Evolutionary conservation across 441 rosid species (phyloP).

Genomic region (Geranium incanum): DNA sequence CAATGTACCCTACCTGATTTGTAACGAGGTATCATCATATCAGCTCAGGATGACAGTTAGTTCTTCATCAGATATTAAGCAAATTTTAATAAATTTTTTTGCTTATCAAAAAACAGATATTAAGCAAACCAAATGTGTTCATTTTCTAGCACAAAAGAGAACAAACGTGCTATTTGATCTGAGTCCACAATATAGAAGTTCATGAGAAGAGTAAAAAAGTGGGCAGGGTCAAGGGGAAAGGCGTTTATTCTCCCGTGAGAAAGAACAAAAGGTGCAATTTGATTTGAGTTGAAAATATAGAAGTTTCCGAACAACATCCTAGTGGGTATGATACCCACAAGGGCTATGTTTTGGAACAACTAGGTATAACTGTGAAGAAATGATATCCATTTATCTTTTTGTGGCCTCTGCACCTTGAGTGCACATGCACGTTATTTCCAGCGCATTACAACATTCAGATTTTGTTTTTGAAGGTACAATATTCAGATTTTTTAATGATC

Average conservation of each 20-base stretch:
- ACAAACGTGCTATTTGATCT: background rate
- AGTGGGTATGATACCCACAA: background rate
- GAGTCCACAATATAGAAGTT: background rate
- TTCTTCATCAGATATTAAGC: conserved; percentile 4
- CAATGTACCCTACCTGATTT: conserved; percentile 88
- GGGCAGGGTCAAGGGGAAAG: background rate
- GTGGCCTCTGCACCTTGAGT: conserved; percentile 8
- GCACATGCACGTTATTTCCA: background rate
- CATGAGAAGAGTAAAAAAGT: background rate
- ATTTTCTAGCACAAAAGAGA: background rate
- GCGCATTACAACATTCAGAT: background rate
- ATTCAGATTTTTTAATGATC: too few species aligned
- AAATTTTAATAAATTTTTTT: background rate
- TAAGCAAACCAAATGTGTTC: background rate
- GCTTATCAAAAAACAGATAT: background rate
- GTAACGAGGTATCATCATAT: conserved; percentile 17
- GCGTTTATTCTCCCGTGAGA: background rate
- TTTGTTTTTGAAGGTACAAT: too few species aligned
- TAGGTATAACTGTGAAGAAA: background rate
- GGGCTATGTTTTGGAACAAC: background rate
- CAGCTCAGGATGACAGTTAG: conserved; percentile 7
- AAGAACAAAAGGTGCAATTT: background rate
- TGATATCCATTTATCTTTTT: background rate
- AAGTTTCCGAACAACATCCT: background rate
- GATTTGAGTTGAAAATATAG: background rate